Evolutionary conservation across 164 flowering plant species (phyloP).

Genomic region (Chloranthus sessilifolius): DNA sequence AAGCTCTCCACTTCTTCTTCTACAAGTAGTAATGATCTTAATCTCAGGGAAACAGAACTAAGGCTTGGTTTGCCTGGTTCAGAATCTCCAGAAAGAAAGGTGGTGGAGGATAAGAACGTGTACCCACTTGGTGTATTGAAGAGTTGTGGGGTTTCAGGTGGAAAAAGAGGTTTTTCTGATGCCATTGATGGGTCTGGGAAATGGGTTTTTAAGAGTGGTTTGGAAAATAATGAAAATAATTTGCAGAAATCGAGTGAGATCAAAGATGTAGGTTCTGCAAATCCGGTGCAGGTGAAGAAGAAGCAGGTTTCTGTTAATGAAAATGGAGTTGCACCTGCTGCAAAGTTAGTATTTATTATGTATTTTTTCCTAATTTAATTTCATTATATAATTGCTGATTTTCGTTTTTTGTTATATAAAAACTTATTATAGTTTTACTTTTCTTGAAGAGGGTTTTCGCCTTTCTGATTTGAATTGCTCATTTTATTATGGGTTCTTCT

Average conservation of each 20-base stretch:
- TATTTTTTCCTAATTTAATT: background rate
- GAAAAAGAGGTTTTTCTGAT: slow-evolving; percentile 63
- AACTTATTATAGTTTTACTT: background rate
- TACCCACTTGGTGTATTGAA: slow-evolving; percentile 21
- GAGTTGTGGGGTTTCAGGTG: slow-evolving; percentile 41
- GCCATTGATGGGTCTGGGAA: slow-evolving; percentile 29
- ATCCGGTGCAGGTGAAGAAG: background rate
- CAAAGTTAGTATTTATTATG: slow-evolving; percentile 39
- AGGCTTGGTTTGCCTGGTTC: slow-evolving; percentile 88
- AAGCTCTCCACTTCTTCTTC: slow-evolving; percentile 18
- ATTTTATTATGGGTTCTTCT: background rate
- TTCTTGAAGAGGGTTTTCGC: background rate
- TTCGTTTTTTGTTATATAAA: slow-evolving; percentile 4
- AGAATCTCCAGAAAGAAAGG: slow-evolving; percentile 48
- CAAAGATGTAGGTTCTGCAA: background rate
- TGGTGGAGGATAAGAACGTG: slow-evolving; percentile 18
- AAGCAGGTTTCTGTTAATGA: slow-evolving; percentile 3
- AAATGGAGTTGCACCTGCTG: slow-evolving; percentile 35
- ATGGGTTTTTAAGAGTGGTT: background rate
- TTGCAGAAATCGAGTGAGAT: background rate
- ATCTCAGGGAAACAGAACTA: slow-evolving; percentile 55
- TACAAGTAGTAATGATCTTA: slow-evolving; percentile 1
- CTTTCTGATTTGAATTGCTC: background rate
- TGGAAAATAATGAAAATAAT: background rate
- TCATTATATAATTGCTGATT: background rate